Conservation (phyloP, 257 asterid genomes). For the Cynanchum wilfordii region DNA sequence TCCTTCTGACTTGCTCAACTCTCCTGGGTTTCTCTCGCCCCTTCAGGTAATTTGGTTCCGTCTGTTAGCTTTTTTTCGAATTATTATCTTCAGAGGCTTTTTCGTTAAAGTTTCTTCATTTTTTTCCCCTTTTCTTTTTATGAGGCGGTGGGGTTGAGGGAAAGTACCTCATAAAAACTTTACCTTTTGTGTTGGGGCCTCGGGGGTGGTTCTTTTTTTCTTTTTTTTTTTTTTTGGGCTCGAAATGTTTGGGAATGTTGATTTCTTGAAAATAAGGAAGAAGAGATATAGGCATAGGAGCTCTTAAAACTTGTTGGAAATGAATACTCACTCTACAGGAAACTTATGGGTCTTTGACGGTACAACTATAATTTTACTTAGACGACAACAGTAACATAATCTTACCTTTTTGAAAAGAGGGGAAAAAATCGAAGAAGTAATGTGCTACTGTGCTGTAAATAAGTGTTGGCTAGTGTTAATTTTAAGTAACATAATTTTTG, state of each 20-base stretch:
- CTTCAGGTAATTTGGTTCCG: constrained; percentile 50
- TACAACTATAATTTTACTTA: background rate
- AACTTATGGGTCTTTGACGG: background rate
- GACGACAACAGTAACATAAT: background rate
- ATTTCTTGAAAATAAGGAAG: background rate
- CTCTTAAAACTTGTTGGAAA: background rate
- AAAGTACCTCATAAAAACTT: background rate
- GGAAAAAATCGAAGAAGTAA: background rate
- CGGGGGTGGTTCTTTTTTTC: background rate
- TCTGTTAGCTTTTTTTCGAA: background rate
- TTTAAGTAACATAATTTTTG: constrained; percentile 6
- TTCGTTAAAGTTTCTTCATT: no score
- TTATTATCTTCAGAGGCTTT: background rate
- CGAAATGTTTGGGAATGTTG: background rate
- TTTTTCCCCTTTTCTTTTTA: no score
- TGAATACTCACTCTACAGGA: background rate
- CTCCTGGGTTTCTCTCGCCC: constrained; percentile 84
- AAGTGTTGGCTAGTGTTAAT: background rate
- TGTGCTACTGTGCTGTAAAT: background rate
- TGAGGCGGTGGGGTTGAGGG: background rate
- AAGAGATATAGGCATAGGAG: background rate
- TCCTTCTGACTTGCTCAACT: constrained; percentile 77
- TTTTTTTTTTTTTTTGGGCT: background rate
- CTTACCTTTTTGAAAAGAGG: background rate
- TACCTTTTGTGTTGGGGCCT: background rate